Evolutionary conservation across 441 rosid species (phyloP).

Genomic region (Lepidium campestre): DNA sequence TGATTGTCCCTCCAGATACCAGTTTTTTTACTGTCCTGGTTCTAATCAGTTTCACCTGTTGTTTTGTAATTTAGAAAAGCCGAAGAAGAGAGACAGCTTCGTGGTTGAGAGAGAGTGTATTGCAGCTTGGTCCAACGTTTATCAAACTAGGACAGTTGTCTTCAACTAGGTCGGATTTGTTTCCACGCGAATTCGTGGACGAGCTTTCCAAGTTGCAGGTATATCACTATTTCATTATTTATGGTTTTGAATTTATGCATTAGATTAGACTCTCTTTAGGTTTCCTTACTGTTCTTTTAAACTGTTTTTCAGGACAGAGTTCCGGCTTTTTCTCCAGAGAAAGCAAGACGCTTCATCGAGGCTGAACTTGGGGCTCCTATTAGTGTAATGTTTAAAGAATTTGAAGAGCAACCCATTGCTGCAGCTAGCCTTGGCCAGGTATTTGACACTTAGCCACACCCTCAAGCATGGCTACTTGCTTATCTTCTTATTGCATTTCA

Average conservation of each 20-base stretch:
- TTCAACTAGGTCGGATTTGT: conserved; percentile 88
- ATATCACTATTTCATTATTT: conserved; percentile 11
- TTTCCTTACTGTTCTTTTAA: neutral
- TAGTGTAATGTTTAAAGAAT: conserved; percentile 57
- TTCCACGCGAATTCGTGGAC: conserved; percentile 84
- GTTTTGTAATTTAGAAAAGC: conserved; percentile 45
- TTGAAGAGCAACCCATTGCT: conserved; percentile 93
- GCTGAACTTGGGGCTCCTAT: conserved; percentile 79
- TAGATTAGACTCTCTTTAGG: neutral
- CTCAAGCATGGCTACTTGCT: neutral
- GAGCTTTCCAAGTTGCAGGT: conserved; percentile 98
- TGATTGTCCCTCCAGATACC: neutral
- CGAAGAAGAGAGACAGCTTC: conserved; percentile 74
- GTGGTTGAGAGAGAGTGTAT: conserved; percentile 78
- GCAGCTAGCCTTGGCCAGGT: conserved; percentile 99
- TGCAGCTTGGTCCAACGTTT: conserved; percentile 97
- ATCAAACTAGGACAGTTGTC: conserved; percentile 93
- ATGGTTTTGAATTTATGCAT: neutral
- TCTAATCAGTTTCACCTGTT: conserved; percentile 10
- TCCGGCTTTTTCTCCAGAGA: conserved; percentile 85
- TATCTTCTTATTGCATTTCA: neutral
- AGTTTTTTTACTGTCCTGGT: neutral
- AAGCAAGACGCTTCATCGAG: conserved; percentile 68
- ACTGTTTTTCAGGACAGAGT: conserved; percentile 61
- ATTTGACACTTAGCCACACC: conserved; percentile 26